Base-by-base conservation (phyloP, 2,329 filamentous ascomycete genomes). In the Cladophialophora immunda region DNA sequence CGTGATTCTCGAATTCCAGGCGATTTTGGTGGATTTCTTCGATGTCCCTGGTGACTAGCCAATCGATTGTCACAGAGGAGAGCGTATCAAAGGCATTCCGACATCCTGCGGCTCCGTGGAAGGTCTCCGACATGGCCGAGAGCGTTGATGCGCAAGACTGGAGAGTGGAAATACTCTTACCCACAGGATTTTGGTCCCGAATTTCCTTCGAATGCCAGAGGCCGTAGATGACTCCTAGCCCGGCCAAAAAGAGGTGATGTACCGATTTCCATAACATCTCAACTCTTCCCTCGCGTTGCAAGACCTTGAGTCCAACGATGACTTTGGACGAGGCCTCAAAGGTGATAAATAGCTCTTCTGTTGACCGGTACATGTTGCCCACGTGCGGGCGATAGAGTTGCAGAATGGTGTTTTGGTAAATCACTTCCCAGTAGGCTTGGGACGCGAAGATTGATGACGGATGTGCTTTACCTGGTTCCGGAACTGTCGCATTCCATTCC, bases 211-310 rank as follows among this genome's bases (percentile, higher is more conserved):
- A 77, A 5, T 77, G 72, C 76, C 76, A 78, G 58, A 78, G 67
- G 57, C 71, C 59, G 64, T 77, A 76, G 32, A 77, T 73, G 45
- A 76, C 69, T 3, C 68, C 73, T 17, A 78, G 62, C 17, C 77
- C 77, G 1, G 77, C 76, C 53, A 78, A 70, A 67, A 78, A 77
- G 38, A 78, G 72, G 13, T 74, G 71, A 64, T 78, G 76, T 0
- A 76, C 75, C 36, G 64, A 75, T 66, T 70, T 75, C 77, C 77
- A 78, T 17, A 75, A 62, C 25, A 77, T 71, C 45, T 74, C 75
- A 50, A 78, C 67, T 56, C 71, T 75, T 4, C 73, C 71, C 30
- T 78, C 75, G 29, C 75, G 73, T 52, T 78, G 75, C 54, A 78
- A 64, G 3, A 69, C 68, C 47, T 76, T 76, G 36, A 77, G 75